Conservation (phyloP, 345 rosid species). For the Salix purpurea region DNA sequence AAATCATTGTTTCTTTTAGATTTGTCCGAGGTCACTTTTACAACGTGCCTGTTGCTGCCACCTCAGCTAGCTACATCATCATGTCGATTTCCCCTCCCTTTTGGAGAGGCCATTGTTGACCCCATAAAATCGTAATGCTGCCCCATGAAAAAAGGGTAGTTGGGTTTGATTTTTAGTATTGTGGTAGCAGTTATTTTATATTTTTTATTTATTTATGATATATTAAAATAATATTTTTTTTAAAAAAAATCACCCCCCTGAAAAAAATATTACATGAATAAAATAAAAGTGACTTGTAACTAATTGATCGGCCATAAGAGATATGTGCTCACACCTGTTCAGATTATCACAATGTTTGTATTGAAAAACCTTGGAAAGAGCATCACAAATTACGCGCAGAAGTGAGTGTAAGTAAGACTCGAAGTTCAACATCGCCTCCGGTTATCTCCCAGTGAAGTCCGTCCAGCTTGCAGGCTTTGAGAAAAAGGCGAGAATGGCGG, state of each 20-base stretch:
- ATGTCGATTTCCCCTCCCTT: background rate
- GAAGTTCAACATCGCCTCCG: background rate
- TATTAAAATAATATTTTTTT: too few species aligned
- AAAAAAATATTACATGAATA: too few species aligned
- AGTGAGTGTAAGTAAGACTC: background rate
- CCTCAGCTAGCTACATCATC: constrained; percentile 15
- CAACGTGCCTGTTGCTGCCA: background rate
- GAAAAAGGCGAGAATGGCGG: constrained; percentile 4
- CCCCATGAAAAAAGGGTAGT: background rate
- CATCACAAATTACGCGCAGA: background rate
- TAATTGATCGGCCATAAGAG: too few species aligned
- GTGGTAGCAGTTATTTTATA: too few species aligned
- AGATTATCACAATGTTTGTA: background rate
- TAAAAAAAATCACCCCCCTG: too few species aligned
- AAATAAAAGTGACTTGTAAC: too few species aligned
- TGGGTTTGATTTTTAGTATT: too few species aligned
- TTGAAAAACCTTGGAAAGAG: background rate
- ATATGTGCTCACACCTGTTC: too few species aligned
- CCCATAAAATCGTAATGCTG: background rate
- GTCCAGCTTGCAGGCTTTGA: background rate
- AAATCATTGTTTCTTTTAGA: too few species aligned
- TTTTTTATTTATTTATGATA: too few species aligned
- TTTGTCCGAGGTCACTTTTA: too few species aligned
- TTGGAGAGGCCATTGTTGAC: background rate
- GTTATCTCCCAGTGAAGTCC: background rate